These are phyloP conservation scores for Saposhnikovia divaricata DNA, from an alignment of 129 eudicot genomes.

Conservation along the genomic window DNA sequence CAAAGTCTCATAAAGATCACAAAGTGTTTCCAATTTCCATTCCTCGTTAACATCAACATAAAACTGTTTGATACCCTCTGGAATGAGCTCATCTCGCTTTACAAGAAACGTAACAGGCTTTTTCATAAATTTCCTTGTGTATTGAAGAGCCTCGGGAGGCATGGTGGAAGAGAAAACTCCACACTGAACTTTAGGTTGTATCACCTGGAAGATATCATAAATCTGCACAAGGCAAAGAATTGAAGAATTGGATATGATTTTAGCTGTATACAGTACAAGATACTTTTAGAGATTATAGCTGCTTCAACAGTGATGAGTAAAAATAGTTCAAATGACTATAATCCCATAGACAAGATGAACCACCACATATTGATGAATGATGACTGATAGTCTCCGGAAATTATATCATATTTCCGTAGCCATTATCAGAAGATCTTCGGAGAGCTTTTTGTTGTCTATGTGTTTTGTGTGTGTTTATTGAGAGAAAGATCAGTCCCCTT, in stretches of 20 bases:
- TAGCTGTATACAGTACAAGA: no score
- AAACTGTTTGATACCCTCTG: constrained; percentile 5
- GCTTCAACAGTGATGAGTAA: no score
- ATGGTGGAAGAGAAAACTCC: constrained; percentile 26
- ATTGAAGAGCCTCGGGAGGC: constrained; percentile 21
- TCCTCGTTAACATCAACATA: background rate
- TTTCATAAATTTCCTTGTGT: constrained; percentile 9
- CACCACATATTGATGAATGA: background rate
- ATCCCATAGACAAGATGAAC: no score
- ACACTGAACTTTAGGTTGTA: constrained; percentile 27
- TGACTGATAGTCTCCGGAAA: no score
- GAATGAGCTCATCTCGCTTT: constrained; percentile 34
- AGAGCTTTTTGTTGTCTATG: no score
- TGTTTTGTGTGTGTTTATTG: no score
- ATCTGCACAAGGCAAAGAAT: constrained; percentile 13
- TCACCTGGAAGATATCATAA: constrained; percentile 27
- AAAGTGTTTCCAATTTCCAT: background rate
- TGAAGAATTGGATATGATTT: background rate
- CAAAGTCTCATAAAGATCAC: background rate
- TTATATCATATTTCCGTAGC: no score
- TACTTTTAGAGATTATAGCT: no score
- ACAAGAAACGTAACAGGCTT: constrained; percentile 29
- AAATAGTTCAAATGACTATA: no score
- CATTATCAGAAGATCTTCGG: no score
- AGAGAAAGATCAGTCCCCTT: no score